A percentile compares a stretch with the other conserved stretches of the same genome.
These are phyloP conservation scores for Tetradesmus obliquus DNA, from an alignment of 139 green algal species.

Conservation along the genomic window DNA sequence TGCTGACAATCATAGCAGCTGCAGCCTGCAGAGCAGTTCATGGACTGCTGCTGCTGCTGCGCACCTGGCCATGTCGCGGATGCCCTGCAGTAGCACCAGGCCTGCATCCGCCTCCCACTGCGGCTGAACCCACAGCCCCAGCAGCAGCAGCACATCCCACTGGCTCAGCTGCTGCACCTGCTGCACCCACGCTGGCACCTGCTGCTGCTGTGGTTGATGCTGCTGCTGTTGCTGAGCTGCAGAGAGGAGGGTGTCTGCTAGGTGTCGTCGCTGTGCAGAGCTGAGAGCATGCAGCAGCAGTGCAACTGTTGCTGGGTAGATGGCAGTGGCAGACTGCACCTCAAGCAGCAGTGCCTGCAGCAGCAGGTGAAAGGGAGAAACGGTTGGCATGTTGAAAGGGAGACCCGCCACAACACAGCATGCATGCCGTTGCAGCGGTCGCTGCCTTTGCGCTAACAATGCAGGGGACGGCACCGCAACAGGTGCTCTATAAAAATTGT, in stretches of 20 bases:
- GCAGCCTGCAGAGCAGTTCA: not conserved
- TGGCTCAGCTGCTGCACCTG: slow-evolving; percentile 19
- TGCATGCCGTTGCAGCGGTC: too few relatives aligned
- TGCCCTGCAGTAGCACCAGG: slow-evolving; percentile 15
- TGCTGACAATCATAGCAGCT: too few relatives aligned
- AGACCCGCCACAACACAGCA: too few relatives aligned
- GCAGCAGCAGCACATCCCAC: slow-evolving; percentile 34
- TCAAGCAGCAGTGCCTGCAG: not conserved
- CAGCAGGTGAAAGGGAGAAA: too few relatives aligned
- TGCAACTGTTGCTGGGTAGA: not conserved
- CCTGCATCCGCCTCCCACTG: slow-evolving; percentile 13
- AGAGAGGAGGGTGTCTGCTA: not conserved
- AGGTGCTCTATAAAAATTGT: too few relatives aligned
- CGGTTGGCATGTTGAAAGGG: too few relatives aligned
- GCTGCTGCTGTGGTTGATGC: slow-evolving; percentile 12
- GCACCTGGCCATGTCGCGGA: slow-evolving; percentile 2
- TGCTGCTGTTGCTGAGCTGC: not conserved
- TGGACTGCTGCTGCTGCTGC: not conserved
- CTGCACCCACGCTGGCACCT: slow-evolving; percentile 10
- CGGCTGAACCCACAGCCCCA: not conserved
- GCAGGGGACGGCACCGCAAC: too few relatives aligned
- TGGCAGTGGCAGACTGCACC: not conserved
- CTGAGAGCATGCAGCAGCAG: slow-evolving; percentile 9
- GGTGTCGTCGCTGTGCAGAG: not conserved
- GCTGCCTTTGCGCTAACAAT: too few relatives aligned